phyloP scores from a whole-genome alignment of 2,329 filamentous ascomycete genomes.

The Diaporthe eres region DNA sequence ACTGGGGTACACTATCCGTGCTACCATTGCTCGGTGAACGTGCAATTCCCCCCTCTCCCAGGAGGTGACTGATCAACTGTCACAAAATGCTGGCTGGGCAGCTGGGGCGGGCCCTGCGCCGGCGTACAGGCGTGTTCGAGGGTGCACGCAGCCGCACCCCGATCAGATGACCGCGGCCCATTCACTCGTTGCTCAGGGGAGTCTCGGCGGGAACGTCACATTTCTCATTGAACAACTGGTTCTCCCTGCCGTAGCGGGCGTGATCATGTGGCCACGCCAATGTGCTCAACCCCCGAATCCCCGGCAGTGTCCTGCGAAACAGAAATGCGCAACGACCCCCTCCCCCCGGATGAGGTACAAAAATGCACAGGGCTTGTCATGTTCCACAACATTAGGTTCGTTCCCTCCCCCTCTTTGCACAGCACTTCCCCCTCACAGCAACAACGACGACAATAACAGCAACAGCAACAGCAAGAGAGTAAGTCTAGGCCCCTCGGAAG shows the following conservation, averaged over 20 bases:
- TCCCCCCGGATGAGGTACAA: not conserved
- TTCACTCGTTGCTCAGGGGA: not conserved
- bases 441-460: not conserved
- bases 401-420: not conserved
- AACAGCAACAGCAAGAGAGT: not conserved
- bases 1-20: conserved; percentile 31
- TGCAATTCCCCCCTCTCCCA: conserved; percentile 16
- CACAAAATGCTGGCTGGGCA: conserved; percentile 28
- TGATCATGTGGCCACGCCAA: conserved; percentile 30
- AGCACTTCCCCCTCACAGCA: not conserved
- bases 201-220: not conserved
- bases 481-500: not conserved
- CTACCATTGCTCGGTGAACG: conserved; percentile 27
- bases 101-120: conserved; percentile 17
- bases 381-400: conserved; percentile 23
- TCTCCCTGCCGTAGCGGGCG: not conserved
- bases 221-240: conserved; percentile 24
- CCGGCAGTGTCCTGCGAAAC: conserved; percentile 25
- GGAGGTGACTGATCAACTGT: conserved; percentile 34
- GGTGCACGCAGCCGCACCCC: conserved; percentile 28
- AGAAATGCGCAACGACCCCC: not conserved
- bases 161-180: conserved; percentile 13
- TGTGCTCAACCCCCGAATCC: conserved; percentile 6
- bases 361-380: conserved; percentile 20
- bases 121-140: conserved; percentile 22